Conservation (phyloP, 768 basidiomycete species). For the Clitopilus hobsonii region DNA sequence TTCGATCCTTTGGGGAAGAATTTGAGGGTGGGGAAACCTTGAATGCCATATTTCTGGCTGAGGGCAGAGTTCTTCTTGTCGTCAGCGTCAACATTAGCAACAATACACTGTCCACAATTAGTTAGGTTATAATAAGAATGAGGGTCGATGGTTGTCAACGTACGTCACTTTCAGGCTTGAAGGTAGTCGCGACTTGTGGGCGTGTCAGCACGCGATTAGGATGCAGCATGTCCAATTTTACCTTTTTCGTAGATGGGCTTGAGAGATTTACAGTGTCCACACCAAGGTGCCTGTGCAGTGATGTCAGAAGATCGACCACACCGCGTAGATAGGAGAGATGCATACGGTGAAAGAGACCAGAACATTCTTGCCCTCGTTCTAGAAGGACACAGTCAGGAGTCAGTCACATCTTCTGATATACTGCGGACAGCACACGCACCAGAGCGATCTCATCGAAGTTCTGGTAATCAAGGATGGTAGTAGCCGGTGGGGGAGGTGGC, state of each 20-base stretch:
- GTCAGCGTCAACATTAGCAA: constrained; percentile 91
- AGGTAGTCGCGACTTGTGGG: constrained; percentile 63
- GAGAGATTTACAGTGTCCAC: constrained; percentile 91
- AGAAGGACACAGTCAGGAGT: not conserved
- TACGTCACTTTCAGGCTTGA: constrained; percentile 74
- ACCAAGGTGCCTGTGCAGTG: constrained; percentile 62
- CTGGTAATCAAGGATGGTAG: constrained; percentile 58
- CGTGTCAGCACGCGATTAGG: not conserved
- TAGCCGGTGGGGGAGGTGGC: constrained; percentile 72
- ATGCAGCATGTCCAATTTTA: constrained; percentile 14
- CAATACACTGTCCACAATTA: constrained; percentile 58
- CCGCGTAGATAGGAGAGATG: constrained; percentile 7
- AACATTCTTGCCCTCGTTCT: constrained; percentile 75
- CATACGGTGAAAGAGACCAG: constrained; percentile 78
- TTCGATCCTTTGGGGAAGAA: constrained; percentile 81
- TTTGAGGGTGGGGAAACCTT: constrained; percentile 90
- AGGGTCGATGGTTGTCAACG: constrained; percentile 12
- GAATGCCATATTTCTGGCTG: constrained; percentile 65
- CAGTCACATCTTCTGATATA: not conserved
- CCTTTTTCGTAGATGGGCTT: constrained; percentile 86
- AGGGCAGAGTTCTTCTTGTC: constrained; percentile 73
- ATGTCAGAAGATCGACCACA: constrained; percentile 2
- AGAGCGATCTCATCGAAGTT: constrained; percentile 76
- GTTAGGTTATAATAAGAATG: not conserved
- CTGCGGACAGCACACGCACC: constrained; percentile 33